Percentiles rank a stretch among this genome's conserved stretches.
Conservation (phyloP, 768 basidiomycete genomes). For the Amanita molliuscula region DNA sequence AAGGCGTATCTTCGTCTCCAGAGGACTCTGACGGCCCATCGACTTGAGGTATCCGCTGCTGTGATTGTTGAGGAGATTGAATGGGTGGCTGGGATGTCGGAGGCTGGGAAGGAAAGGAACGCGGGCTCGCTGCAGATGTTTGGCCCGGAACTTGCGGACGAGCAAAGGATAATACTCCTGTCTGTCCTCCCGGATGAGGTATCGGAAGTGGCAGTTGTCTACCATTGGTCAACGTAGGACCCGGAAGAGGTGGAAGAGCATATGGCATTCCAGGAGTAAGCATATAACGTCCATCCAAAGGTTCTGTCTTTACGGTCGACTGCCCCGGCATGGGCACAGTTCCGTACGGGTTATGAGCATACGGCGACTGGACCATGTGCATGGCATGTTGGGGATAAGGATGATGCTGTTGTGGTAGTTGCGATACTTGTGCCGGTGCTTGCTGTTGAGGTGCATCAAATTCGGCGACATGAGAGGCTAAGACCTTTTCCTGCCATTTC, state of each 20-base stretch:
- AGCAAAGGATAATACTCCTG: conserved; percentile 47
- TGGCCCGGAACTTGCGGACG: conserved; percentile 13
- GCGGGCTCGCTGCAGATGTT: conserved; percentile 5
- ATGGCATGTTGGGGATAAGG: conserved; percentile 52
- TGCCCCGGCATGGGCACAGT: conserved; percentile 30
- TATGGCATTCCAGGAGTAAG: conserved; percentile 39
- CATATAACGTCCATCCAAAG: conserved; percentile 60
- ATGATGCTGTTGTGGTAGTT: conserved; percentile 37
- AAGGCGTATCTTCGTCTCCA: conserved; percentile 46
- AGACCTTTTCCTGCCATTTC: conserved; percentile 96
- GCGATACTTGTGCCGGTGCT: conserved; percentile 27
- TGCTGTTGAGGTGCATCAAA: conserved; percentile 51
- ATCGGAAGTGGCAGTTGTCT: conserved; percentile 28
- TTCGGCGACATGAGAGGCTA: conserved; percentile 91
- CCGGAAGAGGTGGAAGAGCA: conserved; percentile 51
- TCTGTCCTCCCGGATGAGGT: conserved; percentile 47
- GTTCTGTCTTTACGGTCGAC: conserved; percentile 63
- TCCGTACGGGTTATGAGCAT: conserved; percentile 44
- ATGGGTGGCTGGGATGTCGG: conserved; percentile 6
- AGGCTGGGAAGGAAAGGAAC: conserved; percentile 14
- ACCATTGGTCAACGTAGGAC: conserved; percentile 49
- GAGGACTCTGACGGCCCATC: conserved; percentile 75
- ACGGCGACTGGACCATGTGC: conserved; percentile 55
- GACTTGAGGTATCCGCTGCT: conserved; percentile 57
- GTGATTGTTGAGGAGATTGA: conserved; percentile 7